Percentiles rank a stretch among this genome's conserved stretches.
These are phyloP conservation scores for Sugiyamaella americana DNA, from an alignment of 805 yeast species.

Conservation along the genomic window DNA sequence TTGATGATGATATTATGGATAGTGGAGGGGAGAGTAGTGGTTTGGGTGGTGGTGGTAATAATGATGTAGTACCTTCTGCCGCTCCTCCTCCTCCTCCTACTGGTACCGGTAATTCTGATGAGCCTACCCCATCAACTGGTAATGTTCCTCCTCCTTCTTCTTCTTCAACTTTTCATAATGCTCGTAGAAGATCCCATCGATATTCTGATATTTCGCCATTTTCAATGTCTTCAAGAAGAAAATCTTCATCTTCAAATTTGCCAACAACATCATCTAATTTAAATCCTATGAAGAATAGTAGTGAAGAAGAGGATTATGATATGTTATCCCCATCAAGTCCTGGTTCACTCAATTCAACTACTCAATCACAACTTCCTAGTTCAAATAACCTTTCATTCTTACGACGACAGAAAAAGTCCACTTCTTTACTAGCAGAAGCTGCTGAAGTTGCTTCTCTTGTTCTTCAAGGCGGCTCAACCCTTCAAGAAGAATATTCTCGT, in stretches of 20 bases:
- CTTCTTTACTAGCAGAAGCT: conserved; percentile 18
- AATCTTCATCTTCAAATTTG: background rate
- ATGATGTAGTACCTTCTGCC: too few relatives aligned
- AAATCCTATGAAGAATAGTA: too few relatives aligned
- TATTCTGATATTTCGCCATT: background rate
- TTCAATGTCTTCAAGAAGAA: background rate
- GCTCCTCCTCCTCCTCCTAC: too few relatives aligned
- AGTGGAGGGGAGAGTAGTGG: conserved; percentile 5
- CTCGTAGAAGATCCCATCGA: conserved; percentile 5
- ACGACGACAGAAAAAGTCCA: conserved; percentile 12
- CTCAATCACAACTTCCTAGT: background rate
- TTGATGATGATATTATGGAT: conserved; percentile 12
- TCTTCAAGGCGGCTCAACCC: conserved; percentile 1
- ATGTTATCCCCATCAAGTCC: background rate
- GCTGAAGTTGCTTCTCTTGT: conserved; percentile 20
- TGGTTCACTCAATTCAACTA: background rate
- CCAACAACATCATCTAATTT: background rate
- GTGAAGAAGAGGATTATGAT: background rate
- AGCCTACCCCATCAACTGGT: background rate
- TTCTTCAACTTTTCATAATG: conserved; percentile 3
- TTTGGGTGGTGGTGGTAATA: too few relatives aligned
- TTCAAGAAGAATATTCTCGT: background rate
- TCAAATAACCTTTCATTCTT: background rate
- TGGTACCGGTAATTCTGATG: conserved; percentile 2
- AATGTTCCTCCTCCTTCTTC: conserved; percentile 1